Percentiles rank a stretch among this genome's conserved stretches.
These are phyloP conservation scores for Aspergillus flavus DNA, from an alignment of 2,329 filamentous ascomycete species.

Conservation along the genomic window DNA sequence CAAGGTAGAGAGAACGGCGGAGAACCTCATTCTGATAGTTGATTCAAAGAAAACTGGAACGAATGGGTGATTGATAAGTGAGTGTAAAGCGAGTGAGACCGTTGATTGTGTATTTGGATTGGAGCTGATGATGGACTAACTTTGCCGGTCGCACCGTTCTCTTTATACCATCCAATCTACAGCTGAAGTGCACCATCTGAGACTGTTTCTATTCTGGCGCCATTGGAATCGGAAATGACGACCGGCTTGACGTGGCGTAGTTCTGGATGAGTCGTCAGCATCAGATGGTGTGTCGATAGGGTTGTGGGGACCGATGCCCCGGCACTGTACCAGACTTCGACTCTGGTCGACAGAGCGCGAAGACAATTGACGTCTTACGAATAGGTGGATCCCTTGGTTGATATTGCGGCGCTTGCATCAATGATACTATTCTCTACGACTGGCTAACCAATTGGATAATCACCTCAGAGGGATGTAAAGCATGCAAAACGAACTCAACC, in stretches of 20 bases:
- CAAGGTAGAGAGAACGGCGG: slow-evolving; percentile 3
- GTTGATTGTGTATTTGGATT: background rate
- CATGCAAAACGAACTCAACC: background rate
- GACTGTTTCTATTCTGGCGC: background rate
- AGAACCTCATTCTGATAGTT: background rate
- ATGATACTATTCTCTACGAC: background rate
- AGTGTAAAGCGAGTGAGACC: background rate
- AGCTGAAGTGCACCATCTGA: background rate
- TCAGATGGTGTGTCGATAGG: background rate
- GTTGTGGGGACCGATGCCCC: background rate
- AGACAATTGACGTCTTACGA: background rate
- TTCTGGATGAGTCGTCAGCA: background rate
- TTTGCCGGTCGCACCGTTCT: background rate
- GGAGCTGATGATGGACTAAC: background rate
- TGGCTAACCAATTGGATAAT: too few species aligned
- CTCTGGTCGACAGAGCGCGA: background rate
- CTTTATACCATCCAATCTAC: background rate
- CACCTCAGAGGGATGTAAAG: background rate
- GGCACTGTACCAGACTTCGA: background rate
- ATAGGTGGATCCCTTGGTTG: background rate
- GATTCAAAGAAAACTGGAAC: background rate
- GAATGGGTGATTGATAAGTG: background rate
- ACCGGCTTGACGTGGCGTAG: background rate
- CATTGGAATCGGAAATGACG: background rate
- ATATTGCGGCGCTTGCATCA: background rate